phyloP scores from a whole-genome alignment of 2,329 filamentous ascomycete genomes.

The Fusarium papillatum region DNA sequence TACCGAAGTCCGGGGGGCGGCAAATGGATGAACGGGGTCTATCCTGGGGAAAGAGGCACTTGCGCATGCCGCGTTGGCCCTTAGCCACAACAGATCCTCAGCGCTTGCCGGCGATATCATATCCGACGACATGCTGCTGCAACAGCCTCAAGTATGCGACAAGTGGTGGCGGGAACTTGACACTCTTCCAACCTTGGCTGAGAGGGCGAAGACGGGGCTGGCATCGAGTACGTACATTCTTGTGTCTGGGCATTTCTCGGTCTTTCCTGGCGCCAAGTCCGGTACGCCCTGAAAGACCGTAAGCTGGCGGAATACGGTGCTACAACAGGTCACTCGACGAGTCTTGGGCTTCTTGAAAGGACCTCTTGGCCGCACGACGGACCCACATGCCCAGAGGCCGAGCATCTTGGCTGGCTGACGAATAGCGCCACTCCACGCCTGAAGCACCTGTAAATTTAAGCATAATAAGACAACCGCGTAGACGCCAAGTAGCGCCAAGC shows the following conservation, averaged over 20 bases:
- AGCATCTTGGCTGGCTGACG: slow-evolving; percentile 23
- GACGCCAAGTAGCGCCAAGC: slow-evolving; percentile 36
- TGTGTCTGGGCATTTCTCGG: slow-evolving; percentile 9
- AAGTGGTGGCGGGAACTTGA: background rate
- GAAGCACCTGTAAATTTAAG: slow-evolving; percentile 15
- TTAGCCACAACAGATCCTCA: background rate
- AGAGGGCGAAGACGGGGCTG: background rate
- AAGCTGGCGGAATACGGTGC: background rate
- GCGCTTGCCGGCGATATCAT: background rate
- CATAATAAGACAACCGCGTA: slow-evolving; percentile 30
- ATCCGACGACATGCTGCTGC: background rate
- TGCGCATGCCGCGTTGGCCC: background rate
- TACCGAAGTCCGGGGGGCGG: background rate
- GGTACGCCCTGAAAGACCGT: slow-evolving; percentile 8
- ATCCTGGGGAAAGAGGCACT: background rate
- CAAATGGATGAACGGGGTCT: background rate
- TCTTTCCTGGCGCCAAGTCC: slow-evolving; percentile 9
- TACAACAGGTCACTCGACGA: slow-evolving; percentile 9
- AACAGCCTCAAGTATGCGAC: background rate
- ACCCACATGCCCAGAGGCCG: slow-evolving; percentile 14
- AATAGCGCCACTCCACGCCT: slow-evolving; percentile 10
- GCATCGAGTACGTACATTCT: background rate
- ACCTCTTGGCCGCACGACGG: slow-evolving; percentile 10
- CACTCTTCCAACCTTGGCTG: background rate
- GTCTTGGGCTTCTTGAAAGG: slow-evolving; percentile 1